Evolutionary conservation across 371 early-diverging fungal genomes (phyloP), one percentile per base, ranked within the genome.

Genomic region (Circinella umbellata): DNA sequence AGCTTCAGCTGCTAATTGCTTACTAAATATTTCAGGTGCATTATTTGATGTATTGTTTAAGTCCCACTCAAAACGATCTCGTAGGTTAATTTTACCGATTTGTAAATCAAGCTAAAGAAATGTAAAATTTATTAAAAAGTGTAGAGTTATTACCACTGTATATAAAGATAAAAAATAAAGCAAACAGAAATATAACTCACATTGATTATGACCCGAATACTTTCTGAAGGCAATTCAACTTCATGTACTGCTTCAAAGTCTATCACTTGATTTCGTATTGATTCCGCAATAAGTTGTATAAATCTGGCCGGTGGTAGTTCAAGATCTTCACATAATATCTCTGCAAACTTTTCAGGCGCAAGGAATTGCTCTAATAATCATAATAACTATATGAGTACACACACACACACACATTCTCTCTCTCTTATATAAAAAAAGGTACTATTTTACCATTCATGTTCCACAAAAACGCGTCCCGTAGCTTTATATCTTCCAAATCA

Each of bases 51-150:
- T 87, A 53, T 76, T 79, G 20, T 77, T 76, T 13, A 95, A 80
- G 68, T 95, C 95, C 98, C 98, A 98, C 76, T 97, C 96, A 75
- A 98, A 92, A 35, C 90, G 91, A 79, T 98, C 98, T n/a, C 91
- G 86, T 37, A 96, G 79, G 70, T 94, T 90, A 18, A 92, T 82
- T 64, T 90, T 85, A 27, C 95, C 97, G 11, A 96, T 90, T 69
- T 94, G 90, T 48, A 98, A 68, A 80, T 98, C 96, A 54, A 98
- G 85, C 91, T 93, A 46, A 27, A 27, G 27, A 27, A 27, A 27
- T 27, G 27, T 27, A 27, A 1, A 27, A 27, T 27, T 27, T 27
- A 27, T 27, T 1, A 2, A 27, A 27, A 2, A 27, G 27, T 27
- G 27, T 27, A 27, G 0, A 1, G 27, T 27, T 27, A 27, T 27